These are phyloP conservation scores for Neurospora intermedia DNA, from an alignment of 495 filamentous ascomycete genomes.

Conservation along the genomic window DNA sequence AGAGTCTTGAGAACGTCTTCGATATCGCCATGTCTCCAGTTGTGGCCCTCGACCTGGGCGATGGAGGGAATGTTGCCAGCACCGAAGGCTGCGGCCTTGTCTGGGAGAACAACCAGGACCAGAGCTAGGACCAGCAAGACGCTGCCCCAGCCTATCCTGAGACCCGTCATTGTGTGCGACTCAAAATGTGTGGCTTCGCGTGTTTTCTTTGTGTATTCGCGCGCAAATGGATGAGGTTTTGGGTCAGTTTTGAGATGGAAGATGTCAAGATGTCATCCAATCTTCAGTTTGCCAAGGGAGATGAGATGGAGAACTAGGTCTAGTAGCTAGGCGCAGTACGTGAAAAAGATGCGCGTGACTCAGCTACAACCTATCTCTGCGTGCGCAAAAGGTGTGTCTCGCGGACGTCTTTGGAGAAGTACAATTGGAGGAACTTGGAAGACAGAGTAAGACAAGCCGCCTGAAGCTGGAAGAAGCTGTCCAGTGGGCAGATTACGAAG, in stretches of 20 bases:
- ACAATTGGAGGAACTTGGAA: neutral
- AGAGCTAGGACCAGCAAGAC: constrained; percentile 38
- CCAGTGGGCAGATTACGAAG: neutral
- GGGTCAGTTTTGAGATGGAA: neutral
- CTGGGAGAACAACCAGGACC: constrained; percentile 52
- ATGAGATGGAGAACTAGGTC: neutral
- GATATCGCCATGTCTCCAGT: constrained; percentile 92
- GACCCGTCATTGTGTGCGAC: constrained; percentile 24
- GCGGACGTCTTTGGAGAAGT: neutral
- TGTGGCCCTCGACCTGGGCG: constrained; percentile 83
- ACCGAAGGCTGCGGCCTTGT: constrained; percentile 67
- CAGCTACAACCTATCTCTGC: neutral
- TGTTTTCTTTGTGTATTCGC: neutral
- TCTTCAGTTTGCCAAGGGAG: neutral
- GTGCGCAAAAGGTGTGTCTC: neutral
- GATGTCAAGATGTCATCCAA: neutral
- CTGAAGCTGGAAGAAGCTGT: neutral
- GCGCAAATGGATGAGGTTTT: neutral
- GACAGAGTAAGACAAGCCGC: neutral
- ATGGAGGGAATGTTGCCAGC: constrained; percentile 95
- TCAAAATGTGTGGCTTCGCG: neutral
- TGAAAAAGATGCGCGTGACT: neutral
- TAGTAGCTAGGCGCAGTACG: neutral
- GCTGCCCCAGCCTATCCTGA: constrained; percentile 28
- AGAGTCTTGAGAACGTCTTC: constrained; percentile 89